Conservation (phyloP, 768 basidiomycete genomes). For the Boletus insuetus region DNA sequence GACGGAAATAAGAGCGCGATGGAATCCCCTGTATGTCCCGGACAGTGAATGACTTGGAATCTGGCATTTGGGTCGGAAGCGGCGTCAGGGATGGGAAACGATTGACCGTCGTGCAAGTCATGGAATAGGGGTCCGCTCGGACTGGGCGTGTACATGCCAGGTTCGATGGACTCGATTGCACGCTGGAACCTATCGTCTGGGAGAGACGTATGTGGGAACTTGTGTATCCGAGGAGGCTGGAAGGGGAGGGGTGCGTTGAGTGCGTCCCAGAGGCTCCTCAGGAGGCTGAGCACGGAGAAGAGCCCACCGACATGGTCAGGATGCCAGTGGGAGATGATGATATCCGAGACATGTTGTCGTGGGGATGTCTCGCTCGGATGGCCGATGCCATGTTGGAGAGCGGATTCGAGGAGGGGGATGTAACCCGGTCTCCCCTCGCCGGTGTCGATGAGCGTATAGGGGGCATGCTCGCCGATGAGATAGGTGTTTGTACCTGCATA, state of each 20-base stretch:
- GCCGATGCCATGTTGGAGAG: slow-evolving; percentile 45
- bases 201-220: slow-evolving; percentile 48
- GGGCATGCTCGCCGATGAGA: slow-evolving; percentile 65
- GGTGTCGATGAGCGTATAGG: slow-evolving; percentile 80
- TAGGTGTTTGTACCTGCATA: slow-evolving; percentile 84
- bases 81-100: slow-evolving; percentile 33
- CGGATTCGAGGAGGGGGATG: slow-evolving; percentile 59
- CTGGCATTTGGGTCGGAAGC: slow-evolving; percentile 1
- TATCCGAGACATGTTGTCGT: slow-evolving; percentile 66
- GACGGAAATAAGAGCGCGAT: slow-evolving; percentile 67
- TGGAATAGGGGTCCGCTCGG: slow-evolving; percentile 49
- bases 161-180: slow-evolving; percentile 37
- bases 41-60: slow-evolving; percentile 75
- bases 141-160: slow-evolving; percentile 45
- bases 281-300: slow-evolving; percentile 61
- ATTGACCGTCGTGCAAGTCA: slow-evolving; percentile 56
- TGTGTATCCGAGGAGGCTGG: slow-evolving; percentile 71
- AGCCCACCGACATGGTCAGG: slow-evolving; percentile 83
- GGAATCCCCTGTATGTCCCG: slow-evolving; percentile 90
- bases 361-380: not conserved
- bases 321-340: slow-evolving; percentile 91
- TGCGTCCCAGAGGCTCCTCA: slow-evolving; percentile 61
- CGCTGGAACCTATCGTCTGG: slow-evolving; percentile 34
- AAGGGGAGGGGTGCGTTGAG: slow-evolving; percentile 46
- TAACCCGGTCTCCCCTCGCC: slow-evolving; percentile 74